Evolutionary conservation across 192 early-diverging fungal species (phyloP).

Genomic region (Backusella sp.): DNA sequence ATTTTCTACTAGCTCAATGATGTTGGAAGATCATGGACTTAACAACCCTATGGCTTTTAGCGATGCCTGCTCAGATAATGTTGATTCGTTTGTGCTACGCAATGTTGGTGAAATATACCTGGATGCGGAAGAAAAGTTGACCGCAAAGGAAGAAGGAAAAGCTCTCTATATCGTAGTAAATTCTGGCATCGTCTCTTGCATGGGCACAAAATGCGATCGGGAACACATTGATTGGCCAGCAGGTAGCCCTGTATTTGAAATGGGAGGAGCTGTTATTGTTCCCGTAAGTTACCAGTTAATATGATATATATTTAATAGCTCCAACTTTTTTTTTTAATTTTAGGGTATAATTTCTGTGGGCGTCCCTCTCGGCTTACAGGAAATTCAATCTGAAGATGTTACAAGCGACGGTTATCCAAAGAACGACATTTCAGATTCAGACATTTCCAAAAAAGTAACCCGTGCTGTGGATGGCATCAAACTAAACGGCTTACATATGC

Average conservation of each 20-base stretch:
- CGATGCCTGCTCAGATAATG: slow-evolving; percentile 26
- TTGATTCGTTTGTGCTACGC: slow-evolving; percentile 32
- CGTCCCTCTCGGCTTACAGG: slow-evolving; percentile 57
- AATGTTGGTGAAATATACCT: slow-evolving; percentile 34
- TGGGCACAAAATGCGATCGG: slow-evolving; percentile 34
- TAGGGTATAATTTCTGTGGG: slow-evolving; percentile 56
- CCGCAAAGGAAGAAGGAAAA: neutral
- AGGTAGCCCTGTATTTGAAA: slow-evolving; percentile 44
- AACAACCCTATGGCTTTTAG: slow-evolving; percentile 15
- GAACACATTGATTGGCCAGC: slow-evolving; percentile 31
- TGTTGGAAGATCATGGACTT: slow-evolving; percentile 32
- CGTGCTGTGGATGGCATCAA: slow-evolving; percentile 65
- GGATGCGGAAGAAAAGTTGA: neutral
- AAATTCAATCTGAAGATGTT: slow-evolving; percentile 58
- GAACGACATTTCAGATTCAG: slow-evolving; percentile 20
- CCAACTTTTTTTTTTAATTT: slow-evolving; percentile 2
- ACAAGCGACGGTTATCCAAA: slow-evolving; percentile 58
- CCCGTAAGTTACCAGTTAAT: slow-evolving; percentile 39
- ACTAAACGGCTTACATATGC: slow-evolving; percentile 56
- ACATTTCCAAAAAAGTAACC: slow-evolving; percentile 28
- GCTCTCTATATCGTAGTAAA: slow-evolving; percentile 33
- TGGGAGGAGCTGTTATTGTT: slow-evolving; percentile 55
- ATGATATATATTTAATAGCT: neutral
- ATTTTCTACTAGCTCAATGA: slow-evolving; percentile 32
- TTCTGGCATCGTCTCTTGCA: slow-evolving; percentile 35